These are phyloP conservation scores for Pleurotus platypus DNA, from an alignment of 768 basidiomycete species.

Conservation along the genomic window DNA sequence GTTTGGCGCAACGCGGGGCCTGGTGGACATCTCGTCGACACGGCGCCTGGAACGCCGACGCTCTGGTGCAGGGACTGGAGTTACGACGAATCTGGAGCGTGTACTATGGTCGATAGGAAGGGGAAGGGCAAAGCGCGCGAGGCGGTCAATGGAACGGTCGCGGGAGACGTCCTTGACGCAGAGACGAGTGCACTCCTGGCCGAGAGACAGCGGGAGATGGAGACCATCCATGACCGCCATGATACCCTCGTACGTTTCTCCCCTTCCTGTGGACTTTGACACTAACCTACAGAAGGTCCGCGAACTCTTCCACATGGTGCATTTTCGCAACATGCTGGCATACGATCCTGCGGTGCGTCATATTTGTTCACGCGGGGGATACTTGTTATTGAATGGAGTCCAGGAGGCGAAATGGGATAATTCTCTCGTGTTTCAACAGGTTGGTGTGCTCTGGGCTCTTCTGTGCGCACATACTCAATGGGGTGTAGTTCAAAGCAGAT, in stretches of 20 bases:
- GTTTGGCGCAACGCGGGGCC: neutral
- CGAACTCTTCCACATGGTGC: slow-evolving; percentile 86
- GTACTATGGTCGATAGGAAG: slow-evolving; percentile 14
- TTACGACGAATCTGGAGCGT: neutral
- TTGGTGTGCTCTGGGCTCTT: slow-evolving; percentile 29
- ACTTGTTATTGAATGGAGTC: neutral
- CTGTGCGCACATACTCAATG: slow-evolving; percentile 7
- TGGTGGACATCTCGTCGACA: neutral
- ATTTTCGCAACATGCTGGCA: slow-evolving; percentile 69
- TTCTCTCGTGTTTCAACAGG: slow-evolving; percentile 70
- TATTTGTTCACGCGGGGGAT: neutral
- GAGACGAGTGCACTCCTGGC: slow-evolving; percentile 47
- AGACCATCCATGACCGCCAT: slow-evolving; percentile 58
- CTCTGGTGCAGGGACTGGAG: neutral
- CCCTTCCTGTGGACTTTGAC: slow-evolving; percentile 5
- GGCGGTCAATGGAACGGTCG: slow-evolving; percentile 12
- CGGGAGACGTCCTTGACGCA: slow-evolving; percentile 23
- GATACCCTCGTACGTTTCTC: slow-evolving; percentile 64
- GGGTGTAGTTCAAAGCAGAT: slow-evolving; percentile 53
- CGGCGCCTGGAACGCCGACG: no score
- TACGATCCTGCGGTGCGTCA: slow-evolving; percentile 70
- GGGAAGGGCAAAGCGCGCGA: slow-evolving; percentile 16
- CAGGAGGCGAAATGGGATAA: slow-evolving; percentile 74
- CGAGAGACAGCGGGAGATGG: slow-evolving; percentile 57
- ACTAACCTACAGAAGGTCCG: slow-evolving; percentile 50